These are phyloP conservation scores for Arachnomyces sp. DNA, from an alignment of 2,329 filamentous ascomycete genomes.

Conservation along the genomic window DNA sequence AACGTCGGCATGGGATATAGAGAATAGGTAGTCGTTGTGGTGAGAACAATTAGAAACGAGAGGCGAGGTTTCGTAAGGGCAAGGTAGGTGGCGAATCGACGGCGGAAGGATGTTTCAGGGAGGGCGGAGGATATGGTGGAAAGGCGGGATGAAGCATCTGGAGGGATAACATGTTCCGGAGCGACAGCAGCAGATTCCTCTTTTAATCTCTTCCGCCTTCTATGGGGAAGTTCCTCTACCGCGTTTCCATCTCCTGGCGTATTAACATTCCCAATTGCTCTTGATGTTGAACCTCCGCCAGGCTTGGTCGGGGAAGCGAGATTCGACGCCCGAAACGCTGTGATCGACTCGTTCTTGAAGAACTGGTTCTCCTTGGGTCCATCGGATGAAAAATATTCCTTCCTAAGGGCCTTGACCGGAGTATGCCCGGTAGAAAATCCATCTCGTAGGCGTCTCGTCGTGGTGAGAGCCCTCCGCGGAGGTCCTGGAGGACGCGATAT, in stretches of 20 bases:
- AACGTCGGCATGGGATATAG: slow-evolving; percentile 88
- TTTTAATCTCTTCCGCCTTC: slow-evolving; percentile 36
- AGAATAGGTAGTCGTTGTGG: slow-evolving; percentile 82
- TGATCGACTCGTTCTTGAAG: slow-evolving; percentile 18
- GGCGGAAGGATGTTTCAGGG: slow-evolving; percentile 50
- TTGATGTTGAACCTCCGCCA: slow-evolving; percentile 4
- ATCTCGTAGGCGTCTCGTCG: slow-evolving; percentile 23
- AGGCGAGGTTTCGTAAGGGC: slow-evolving; percentile 93
- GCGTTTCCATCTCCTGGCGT: slow-evolving; percentile 2
- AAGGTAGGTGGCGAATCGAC: slow-evolving; percentile 70
- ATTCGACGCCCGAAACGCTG: too few relatives aligned
- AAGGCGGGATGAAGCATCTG: slow-evolving; percentile 54
- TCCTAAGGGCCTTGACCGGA: slow-evolving; percentile 22
- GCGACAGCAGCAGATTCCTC: slow-evolving; percentile 16
- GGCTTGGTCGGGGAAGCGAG: too few relatives aligned
- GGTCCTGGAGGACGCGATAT: slow-evolving; percentile 13
- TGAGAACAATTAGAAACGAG: slow-evolving; percentile 81
- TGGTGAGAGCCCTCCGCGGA: slow-evolving; percentile 24
- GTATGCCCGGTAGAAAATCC: slow-evolving; percentile 21
- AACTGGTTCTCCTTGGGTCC: slow-evolving; percentile 15
- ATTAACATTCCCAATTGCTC: too few relatives aligned
- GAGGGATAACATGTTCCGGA: slow-evolving; percentile 36
- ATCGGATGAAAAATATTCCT: slow-evolving; percentile 34
- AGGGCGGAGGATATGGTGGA: slow-evolving; percentile 50
- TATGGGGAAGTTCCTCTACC: slow-evolving; percentile 32